Evolutionary conservation across 352 stramenopile species (phyloP), one percentile per base, ranked within the genome.

Genomic region (Blastocystis sp.): DNA sequence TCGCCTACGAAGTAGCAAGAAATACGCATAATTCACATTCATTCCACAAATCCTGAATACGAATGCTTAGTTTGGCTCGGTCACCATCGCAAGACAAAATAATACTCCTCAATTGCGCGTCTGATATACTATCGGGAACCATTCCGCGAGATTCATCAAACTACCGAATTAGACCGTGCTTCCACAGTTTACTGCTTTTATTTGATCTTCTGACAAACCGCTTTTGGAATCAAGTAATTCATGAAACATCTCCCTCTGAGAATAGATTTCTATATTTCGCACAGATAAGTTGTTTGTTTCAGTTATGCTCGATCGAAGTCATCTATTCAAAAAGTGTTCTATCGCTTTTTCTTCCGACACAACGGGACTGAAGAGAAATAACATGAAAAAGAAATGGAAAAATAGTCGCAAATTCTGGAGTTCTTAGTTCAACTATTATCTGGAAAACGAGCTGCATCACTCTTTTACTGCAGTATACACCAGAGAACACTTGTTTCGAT

Each of bases 21-120:
- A 8, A 23, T 0, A 61, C 26, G 7, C 6, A 43, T 11, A 8
- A 20, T 13, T n/a, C n/a, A 80, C 70, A 56, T 18, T 59, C 45
- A 62, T 80, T 80, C 70, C 70, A 80, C 54, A 80, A 47, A 37
- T 62, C 45, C 11, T n/a, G 26, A 63, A 80, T 43, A 7, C 54
- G 34, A 9, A 80, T 5, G 5, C 47, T 37, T 23, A 80, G 7
- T 64, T 80, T 62, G 3, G 39, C 39, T 62, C 23, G 15, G 56
- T 80, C 47, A 11, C 70, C 70, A 34, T 80, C 45, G 54, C 70
- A 63, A 11, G 70, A 80, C 7, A 80, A 5, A 47, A 80, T 66
- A 7, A 80, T 23, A 29, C 70, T 61, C 43, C 64, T 41, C 13
- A 80, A 41, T 47, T 80, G 54, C 20, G 70, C 54, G 29, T 80